phyloP scores from a whole-genome alignment of 805 yeast genomes.

The Yarrowia sp. region DNA sequence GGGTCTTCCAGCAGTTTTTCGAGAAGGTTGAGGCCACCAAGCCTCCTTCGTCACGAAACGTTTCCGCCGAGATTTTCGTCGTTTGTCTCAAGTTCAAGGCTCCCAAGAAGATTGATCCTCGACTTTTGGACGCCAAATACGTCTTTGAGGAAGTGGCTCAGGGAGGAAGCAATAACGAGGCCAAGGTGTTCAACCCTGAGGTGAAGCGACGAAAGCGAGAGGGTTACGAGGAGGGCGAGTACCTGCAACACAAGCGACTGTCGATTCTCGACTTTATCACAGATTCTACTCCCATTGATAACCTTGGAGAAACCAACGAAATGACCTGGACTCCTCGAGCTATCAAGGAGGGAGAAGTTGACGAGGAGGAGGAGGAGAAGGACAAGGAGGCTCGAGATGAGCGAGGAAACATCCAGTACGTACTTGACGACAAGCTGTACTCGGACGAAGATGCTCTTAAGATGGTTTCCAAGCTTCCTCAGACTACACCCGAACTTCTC shows the following conservation, averaged over 20 bases:
- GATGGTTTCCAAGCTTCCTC: slow-evolving; percentile 63
- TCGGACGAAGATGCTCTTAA: slow-evolving; percentile 62
- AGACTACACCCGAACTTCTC: slow-evolving; percentile 72
- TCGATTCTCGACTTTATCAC: slow-evolving; percentile 77
- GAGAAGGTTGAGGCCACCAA: slow-evolving; percentile 98
- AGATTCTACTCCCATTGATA: slow-evolving; percentile 76
- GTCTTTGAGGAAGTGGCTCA: slow-evolving; percentile 88
- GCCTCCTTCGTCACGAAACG: slow-evolving; percentile 98
- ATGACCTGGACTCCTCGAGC: slow-evolving; percentile 40
- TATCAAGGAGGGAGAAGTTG: not conserved
- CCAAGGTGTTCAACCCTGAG: slow-evolving; percentile 93
- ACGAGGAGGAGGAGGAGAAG: not conserved
- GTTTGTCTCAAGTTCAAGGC: slow-evolving; percentile 96
- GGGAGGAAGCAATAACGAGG: slow-evolving; percentile 61
- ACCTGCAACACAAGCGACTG: slow-evolving; percentile 62
- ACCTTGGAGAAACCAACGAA: slow-evolving; percentile 69
- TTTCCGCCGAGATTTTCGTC: slow-evolving; percentile 97
- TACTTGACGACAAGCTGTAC: slow-evolving; percentile 50
- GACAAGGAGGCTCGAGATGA: not conserved
- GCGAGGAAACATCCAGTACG: slow-evolving; percentile 25
- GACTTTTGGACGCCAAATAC: slow-evolving; percentile 83
- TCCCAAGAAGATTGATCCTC: slow-evolving; percentile 91
- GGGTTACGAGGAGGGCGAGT: slow-evolving; percentile 96
- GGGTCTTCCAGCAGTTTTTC: slow-evolving; percentile 96
- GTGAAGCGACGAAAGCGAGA: slow-evolving; percentile 84